These are phyloP conservation scores for Pseudocercospora pini-densiflorae DNA, from an alignment of 2,329 filamentous ascomycete genomes.

Conservation along the genomic window DNA sequence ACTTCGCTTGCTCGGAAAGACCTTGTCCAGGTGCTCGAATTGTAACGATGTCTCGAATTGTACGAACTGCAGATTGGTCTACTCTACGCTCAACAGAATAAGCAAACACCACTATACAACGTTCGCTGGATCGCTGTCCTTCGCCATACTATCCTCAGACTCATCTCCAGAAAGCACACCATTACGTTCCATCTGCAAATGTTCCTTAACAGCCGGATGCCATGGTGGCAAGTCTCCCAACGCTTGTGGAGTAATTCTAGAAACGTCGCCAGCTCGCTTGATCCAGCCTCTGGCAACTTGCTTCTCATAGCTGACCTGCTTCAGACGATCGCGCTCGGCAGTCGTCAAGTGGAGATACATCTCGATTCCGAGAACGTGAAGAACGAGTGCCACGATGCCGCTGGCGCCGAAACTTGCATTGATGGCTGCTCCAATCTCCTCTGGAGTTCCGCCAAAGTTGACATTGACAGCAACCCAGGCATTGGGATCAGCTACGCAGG, in stretches of 20 bases:
- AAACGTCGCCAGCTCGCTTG: background rate
- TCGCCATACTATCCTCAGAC: background rate
- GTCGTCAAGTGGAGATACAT: background rate
- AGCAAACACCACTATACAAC: background rate
- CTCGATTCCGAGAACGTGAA: constrained; percentile 2
- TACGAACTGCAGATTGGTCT: too few species aligned
- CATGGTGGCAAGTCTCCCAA: background rate
- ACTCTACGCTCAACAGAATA: too few species aligned
- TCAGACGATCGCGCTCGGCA: background rate
- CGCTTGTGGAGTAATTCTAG: background rate
- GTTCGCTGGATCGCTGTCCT: background rate
- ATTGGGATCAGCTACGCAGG: constrained; percentile 1
- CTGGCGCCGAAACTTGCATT: constrained; percentile 1
- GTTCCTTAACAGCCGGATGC: background rate
- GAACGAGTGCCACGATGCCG: background rate
- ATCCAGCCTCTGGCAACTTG: background rate
- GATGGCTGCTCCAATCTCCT: background rate
- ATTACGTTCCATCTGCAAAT: background rate
- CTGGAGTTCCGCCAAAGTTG: background rate
- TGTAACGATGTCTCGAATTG: background rate
- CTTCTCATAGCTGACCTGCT: background rate
- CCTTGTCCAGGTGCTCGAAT: background rate
- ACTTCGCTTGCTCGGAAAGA: background rate
- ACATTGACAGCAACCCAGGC: constrained; percentile 1
- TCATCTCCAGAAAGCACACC: background rate